Percentiles rank a stretch among this genome's conserved stretches.
These are phyloP conservation scores for Saccharomycopsis oosterbeekiorum DNA, from an alignment of 805 yeast species.

Conservation along the genomic window DNA sequence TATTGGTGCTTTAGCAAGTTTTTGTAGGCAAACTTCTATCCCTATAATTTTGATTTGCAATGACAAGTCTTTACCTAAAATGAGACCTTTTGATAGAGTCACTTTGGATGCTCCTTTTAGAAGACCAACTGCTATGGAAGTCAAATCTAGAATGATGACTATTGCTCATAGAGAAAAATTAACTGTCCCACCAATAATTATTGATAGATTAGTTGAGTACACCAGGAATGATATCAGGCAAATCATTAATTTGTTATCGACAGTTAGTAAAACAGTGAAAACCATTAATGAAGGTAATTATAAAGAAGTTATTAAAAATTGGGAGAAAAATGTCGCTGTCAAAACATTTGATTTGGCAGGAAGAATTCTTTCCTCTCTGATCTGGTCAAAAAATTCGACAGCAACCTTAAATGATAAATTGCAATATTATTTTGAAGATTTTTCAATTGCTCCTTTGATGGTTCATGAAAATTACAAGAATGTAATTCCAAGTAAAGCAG, in stretches of 20 bases:
- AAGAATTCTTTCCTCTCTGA: constrained; percentile 49
- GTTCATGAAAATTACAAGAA: constrained; percentile 83
- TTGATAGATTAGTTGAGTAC: constrained; percentile 75
- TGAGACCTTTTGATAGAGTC: constrained; percentile 88
- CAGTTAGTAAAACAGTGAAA: constrained; percentile 68
- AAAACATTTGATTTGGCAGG: constrained; percentile 88
- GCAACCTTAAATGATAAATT: constrained; percentile 69
- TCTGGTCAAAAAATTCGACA: constrained; percentile 43
- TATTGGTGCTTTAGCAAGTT: constrained; percentile 84
- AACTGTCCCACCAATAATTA: constrained; percentile 66
- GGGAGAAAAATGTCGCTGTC: constrained; percentile 86
- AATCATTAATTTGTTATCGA: constrained; percentile 79
- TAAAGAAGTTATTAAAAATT: constrained; percentile 50
- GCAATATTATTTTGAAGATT: constrained; percentile 86
- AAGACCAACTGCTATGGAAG: constrained; percentile 76
- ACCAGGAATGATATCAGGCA: constrained; percentile 92
- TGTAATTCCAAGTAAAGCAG: constrained; percentile 45
- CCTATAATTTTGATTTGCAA: constrained; percentile 93
- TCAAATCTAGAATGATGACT: constrained; percentile 78
- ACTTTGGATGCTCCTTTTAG: constrained; percentile 76
- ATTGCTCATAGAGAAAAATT: constrained; percentile 81
- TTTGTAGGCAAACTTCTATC: constrained; percentile 74
- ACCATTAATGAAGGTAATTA: constrained; percentile 53
- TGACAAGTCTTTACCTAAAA: constrained; percentile 84
- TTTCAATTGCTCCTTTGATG: constrained; percentile 92